Evolutionary conservation across 371 early-diverging fungal genomes (phyloP).

Genomic region (Mucor indicus): DNA sequence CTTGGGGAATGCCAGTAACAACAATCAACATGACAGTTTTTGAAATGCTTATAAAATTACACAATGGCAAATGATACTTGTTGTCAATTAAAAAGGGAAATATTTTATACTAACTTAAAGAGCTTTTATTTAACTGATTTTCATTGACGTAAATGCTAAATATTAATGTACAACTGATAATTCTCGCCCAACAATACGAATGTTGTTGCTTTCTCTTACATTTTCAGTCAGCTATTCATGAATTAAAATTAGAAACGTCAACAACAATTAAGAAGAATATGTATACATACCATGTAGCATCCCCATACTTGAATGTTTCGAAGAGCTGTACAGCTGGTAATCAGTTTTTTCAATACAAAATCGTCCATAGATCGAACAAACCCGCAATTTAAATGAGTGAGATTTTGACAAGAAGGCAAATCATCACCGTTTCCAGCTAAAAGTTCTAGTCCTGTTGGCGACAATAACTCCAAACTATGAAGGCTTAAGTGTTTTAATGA

Average conservation of each 20-base stretch:
- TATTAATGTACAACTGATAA: not conserved
- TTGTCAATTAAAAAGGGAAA: not conserved
- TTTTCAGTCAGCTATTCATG: not conserved
- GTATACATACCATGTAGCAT: conserved; percentile 46
- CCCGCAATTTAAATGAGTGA: conserved; percentile 62
- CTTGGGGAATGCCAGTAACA: conserved; percentile 66
- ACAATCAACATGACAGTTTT: conserved; percentile 68
- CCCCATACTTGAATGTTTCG: conserved; percentile 67
- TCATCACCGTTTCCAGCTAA: conserved; percentile 30
- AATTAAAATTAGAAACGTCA: conserved; percentile 16
- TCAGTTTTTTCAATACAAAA: conserved; percentile 53
- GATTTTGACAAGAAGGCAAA: conserved; percentile 25
- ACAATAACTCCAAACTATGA: conserved; percentile 74
- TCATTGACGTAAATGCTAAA: not conserved
- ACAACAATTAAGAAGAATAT: not conserved
- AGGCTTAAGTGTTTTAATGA: conserved; percentile 56
- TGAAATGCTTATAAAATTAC: conserved; percentile 55
- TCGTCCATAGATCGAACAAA: conserved; percentile 78
- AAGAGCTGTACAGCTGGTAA: conserved; percentile 45
- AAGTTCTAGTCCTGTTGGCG: conserved; percentile 49
- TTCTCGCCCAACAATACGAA: not conserved
- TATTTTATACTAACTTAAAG: too few species aligned
- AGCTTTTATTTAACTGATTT: too few species aligned
- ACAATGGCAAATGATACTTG: not conserved
- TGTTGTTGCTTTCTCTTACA: not conserved